Conservation (phyloP, 2,329 filamentous ascomycete species). For the Xylaria sp. region DNA sequence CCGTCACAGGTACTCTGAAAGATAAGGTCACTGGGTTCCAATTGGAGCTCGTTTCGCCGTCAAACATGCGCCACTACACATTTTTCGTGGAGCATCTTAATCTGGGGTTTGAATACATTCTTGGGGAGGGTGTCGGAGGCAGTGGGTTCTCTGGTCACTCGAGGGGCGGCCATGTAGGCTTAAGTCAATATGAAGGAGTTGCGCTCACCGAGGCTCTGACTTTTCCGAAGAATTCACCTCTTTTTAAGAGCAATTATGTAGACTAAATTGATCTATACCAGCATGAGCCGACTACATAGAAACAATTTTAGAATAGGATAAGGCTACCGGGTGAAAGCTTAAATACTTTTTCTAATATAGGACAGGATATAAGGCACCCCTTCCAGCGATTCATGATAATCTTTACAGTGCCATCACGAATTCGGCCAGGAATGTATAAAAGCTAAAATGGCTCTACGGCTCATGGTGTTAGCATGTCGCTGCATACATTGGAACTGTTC, state of each 20-base stretch:
- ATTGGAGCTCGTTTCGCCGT: constrained; percentile 30
- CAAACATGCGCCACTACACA: constrained; percentile 15
- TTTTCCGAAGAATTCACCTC: constrained; percentile 36
- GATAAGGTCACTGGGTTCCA: constrained; percentile 35
- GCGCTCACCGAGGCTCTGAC: constrained; percentile 33
- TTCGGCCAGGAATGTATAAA: no score
- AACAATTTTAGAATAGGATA: neutral
- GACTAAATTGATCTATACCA: neutral
- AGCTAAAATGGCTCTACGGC: no score
- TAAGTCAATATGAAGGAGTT: constrained; percentile 29
- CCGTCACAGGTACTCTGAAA: constrained; percentile 34
- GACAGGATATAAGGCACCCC: neutral
- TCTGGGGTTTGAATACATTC: constrained; percentile 35
- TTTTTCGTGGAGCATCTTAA: constrained; percentile 29
- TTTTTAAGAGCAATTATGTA: constrained; percentile 37
- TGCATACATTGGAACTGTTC: no score
- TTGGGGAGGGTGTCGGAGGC: constrained; percentile 36
- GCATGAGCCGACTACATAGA: no score
- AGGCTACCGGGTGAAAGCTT: neutral
- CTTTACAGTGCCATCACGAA: neutral
- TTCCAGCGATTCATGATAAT: neutral
- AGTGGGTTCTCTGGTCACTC: constrained; percentile 29
- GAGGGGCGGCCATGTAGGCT: constrained; percentile 31
- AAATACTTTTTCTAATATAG: neutral
- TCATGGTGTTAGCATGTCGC: no score